Evolutionary conservation across 1,284 basidiomycete genomes (phyloP).

Genomic region (Apiotrichum siamense): DNA sequence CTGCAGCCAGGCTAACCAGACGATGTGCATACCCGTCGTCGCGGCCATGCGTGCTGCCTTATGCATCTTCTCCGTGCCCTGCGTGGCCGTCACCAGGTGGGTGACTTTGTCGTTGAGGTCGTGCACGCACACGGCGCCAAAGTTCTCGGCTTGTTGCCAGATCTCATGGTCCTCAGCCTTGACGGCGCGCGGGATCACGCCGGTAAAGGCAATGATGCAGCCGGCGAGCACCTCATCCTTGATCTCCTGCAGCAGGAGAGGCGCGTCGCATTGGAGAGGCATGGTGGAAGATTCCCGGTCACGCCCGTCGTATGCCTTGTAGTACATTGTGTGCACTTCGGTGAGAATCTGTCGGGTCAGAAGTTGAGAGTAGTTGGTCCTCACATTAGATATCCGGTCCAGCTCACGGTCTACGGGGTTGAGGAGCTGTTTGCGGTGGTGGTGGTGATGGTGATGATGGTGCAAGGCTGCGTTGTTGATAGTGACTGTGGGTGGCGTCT

Average conservation of each 20-base stretch:
- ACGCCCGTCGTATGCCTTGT: constrained; percentile 45
- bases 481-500: neutral
- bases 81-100: constrained; percentile 85
- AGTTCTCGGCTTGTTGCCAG: constrained; percentile 80
- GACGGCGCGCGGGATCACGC: constrained; percentile 81
- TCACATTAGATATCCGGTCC: constrained; percentile 63
- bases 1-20: constrained; percentile 82
- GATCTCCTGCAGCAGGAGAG: constrained; percentile 61
- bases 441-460: constrained; percentile 7
- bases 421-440: constrained; percentile 54
- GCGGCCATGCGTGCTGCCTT: constrained; percentile 57
- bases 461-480: constrained; percentile 4
- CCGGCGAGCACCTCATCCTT: constrained; percentile 69
- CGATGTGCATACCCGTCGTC: constrained; percentile 63
- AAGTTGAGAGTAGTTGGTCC: constrained; percentile 17
- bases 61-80: constrained; percentile 87
- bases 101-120: constrained; percentile 67
- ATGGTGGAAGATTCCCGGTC: constrained; percentile 1
- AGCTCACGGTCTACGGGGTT: constrained; percentile 87
- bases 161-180: constrained; percentile 67
- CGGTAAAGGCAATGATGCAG: constrained; percentile 80
- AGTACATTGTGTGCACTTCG: constrained; percentile 71
- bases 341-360: constrained; percentile 58
- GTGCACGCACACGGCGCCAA: constrained; percentile 74
- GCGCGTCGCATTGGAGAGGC: constrained; percentile 21